Percentiles rank a stretch among this genome's conserved stretches.
These are phyloP conservation scores for Furcasterigmium furcatum DNA, from an alignment of 2,329 filamentous ascomycete species.

Conservation along the genomic window DNA sequence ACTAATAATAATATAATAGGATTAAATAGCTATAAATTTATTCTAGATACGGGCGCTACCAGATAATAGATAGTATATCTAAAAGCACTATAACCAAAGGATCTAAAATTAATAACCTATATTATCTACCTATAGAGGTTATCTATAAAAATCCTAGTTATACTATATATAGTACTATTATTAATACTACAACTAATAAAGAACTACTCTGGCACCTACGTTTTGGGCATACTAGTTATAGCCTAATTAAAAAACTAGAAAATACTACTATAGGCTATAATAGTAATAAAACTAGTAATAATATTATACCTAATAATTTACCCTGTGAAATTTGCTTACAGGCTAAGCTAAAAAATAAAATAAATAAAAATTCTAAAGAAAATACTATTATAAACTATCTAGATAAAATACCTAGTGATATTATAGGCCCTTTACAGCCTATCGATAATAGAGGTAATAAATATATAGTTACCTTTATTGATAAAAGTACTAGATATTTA, in stretches of 20 bases:
- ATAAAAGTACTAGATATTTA: not conserved
- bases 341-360: not conserved
- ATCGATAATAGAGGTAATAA: conserved; percentile 2
- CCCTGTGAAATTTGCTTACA: conserved; percentile 1
- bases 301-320: conserved; percentile 5
- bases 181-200: too few species aligned
- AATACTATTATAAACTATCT: not conserved
- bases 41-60: too few species aligned
- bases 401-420: too few species aligned
- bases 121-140: too few species aligned
- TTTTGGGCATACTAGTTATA: not conserved
- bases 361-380: not conserved
- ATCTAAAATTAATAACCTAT: too few species aligned
- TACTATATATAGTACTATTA: too few species aligned
- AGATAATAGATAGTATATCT: too few species aligned
- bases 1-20: too few species aligned
- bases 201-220: too few species aligned
- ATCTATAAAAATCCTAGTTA: too few species aligned
- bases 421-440: conserved; percentile 1
- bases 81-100: too few species aligned
- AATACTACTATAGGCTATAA: not conserved
- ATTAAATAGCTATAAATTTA: too few species aligned
- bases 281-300: conserved; percentile 1
- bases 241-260: not conserved
- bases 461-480: not conserved